Percentiles rank a stretch among this genome's conserved stretches.
Evolutionary conservation across 176 grass and related monocot genomes (phyloP).

Genomic region (Sorghum bicolor): Sorghum_bicolor_NCBIv3 NC_012879.2:52021501-52022000

Average conservation of each 20-base stretch:
- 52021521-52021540: too few relatives aligned
- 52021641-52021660: too few relatives aligned
- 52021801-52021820: neutral
- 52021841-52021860: constrained; percentile 9
- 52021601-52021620: too few relatives aligned
- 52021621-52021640: too few relatives aligned
- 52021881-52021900: neutral
- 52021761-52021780: neutral
- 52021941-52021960: constrained; percentile 9
- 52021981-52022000: neutral
- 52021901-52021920: neutral
- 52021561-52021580: too few relatives aligned
- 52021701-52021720: too few relatives aligned
- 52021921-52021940: constrained; percentile 2
- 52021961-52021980: neutral
- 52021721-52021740: neutral
- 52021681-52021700: too few relatives aligned
- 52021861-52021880: constrained; percentile 3
- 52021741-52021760: neutral
- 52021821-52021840: constrained; percentile 31
- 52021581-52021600: too few relatives aligned
- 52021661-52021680: too few relatives aligned
- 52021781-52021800: neutral
- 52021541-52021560: too few relatives aligned
- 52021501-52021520: too few relatives aligned